A percentile compares a stretch with the other conserved stretches of the same genome.
These are phyloP conservation scores for Cladosporium velox DNA, from an alignment of 2,329 filamentous ascomycete genomes.

Conservation along the genomic window DNA sequence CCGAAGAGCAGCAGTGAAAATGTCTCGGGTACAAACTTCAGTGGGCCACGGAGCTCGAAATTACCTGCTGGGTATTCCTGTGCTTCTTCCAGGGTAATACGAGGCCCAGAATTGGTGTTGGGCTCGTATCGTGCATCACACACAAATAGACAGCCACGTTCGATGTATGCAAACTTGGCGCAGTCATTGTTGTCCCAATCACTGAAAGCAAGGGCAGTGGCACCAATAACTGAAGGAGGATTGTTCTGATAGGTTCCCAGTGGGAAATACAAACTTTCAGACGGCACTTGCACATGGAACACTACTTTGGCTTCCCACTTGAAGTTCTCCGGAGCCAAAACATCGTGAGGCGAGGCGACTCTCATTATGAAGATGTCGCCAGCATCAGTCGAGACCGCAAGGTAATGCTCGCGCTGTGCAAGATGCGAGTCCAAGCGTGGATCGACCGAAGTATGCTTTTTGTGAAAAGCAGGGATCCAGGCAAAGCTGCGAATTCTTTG, in stretches of 20 bases:
- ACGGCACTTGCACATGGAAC: constrained; percentile 13
- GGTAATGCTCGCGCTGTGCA: constrained; percentile 28
- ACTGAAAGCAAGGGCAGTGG: constrained; percentile 23
- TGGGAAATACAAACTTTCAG: neutral
- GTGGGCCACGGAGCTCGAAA: constrained; percentile 24
- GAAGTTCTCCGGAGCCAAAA: constrained; percentile 19
- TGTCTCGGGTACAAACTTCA: constrained; percentile 25
- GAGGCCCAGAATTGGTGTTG: neutral
- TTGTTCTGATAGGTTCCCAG: neutral
- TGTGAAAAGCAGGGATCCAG: constrained; percentile 38
- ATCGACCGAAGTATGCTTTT: neutral
- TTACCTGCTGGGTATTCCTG: neutral
- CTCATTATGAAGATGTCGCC: constrained; percentile 43
- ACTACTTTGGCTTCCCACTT: constrained; percentile 26
- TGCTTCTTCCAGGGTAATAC: constrained; percentile 3
- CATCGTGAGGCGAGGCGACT: constrained; percentile 43
- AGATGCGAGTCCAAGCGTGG: constrained; percentile 1
- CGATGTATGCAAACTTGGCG: constrained; percentile 8
- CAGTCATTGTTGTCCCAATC: constrained; percentile 13
- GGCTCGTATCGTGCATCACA: neutral
- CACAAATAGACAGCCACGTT: neutral
- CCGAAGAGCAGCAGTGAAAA: constrained; percentile 38
- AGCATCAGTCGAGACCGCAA: constrained; percentile 46
- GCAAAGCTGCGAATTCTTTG: constrained; percentile 45
- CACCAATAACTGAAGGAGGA: neutral